phyloP scores from a whole-genome alignment of 2,329 filamentous ascomycete species.

The Sporothrix schenckii region DNA sequence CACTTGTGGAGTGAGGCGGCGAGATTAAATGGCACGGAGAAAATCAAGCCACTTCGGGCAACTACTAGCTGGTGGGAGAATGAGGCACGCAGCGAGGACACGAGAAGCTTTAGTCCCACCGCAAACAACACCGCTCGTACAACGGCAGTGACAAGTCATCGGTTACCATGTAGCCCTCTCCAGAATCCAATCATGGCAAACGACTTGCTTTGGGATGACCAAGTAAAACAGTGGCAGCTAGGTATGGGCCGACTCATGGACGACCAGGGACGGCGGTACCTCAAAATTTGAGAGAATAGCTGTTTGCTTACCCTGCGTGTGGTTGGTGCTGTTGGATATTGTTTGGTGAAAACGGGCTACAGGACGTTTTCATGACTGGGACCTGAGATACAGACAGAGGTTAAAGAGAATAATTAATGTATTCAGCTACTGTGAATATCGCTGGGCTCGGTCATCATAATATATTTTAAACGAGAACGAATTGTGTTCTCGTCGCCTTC shows the following conservation, averaged over 20 bases:
- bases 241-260: constrained; percentile 24
- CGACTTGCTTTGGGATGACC: constrained; percentile 32
- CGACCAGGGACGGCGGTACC: constrained; percentile 11
- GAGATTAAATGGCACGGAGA: constrained; percentile 29
- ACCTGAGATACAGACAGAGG: background rate
- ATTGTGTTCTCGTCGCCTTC: background rate
- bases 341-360: background rate
- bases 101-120: background rate
- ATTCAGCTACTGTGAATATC: background rate
- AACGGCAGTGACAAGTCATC: too few relatives aligned
- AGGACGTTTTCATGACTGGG: background rate
- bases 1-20: constrained; percentile 31
- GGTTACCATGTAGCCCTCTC: constrained; percentile 24
- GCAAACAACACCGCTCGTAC: background rate
- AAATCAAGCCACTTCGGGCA: constrained; percentile 12
- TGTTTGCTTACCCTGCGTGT: background rate
- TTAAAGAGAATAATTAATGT: background rate
- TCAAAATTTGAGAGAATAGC: constrained; percentile 30
- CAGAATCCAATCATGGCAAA: background rate
- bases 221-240: constrained; percentile 22
- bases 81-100: background rate
- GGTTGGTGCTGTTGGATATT: background rate
- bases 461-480: background rate
- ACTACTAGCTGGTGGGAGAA: constrained; percentile 16
- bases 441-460: background rate